Evolutionary conservation across 495 filamentous ascomycete species (phyloP).

Genomic region (Podospora appendiculata): DNA sequence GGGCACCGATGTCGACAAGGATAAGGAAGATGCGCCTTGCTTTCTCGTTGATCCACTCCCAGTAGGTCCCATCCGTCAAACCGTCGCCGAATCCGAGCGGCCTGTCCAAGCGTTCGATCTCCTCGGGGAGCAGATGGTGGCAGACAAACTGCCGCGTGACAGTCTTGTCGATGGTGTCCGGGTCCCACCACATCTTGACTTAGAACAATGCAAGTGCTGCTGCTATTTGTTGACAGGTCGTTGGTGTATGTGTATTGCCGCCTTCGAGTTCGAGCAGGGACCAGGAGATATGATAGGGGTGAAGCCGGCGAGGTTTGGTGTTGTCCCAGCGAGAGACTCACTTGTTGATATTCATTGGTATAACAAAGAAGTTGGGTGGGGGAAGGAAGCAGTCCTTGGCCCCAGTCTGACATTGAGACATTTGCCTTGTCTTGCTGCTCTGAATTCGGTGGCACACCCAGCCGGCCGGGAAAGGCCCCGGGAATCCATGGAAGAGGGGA

Average conservation of each 20-base stretch:
- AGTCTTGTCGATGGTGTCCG: slow-evolving; percentile 65
- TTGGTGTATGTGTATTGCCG: not conserved
- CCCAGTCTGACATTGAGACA: no score
- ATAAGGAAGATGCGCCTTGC: slow-evolving; percentile 77
- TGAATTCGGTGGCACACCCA: no score
- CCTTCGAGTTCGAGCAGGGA: not conserved
- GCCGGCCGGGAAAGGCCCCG: no score
- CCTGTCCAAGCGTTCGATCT: slow-evolving; percentile 57
- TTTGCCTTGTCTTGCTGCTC: no score
- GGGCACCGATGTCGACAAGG: slow-evolving; percentile 67
- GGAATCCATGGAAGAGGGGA: no score
- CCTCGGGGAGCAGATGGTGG: slow-evolving; percentile 55
- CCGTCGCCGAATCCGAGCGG: slow-evolving; percentile 78
- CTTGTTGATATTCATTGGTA: no score
- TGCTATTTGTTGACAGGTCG: not conserved
- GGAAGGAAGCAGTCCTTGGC: no score
- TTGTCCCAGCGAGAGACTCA: no score
- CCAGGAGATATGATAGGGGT: not conserved
- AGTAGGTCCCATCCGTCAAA: slow-evolving; percentile 82
- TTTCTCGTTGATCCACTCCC: slow-evolving; percentile 82
- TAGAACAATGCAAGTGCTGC: not conserved
- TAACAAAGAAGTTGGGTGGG: no score
- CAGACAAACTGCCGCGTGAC: slow-evolving; percentile 64
- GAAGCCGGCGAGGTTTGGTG: no score
- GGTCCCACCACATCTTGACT: slow-evolving; percentile 64